phyloP scores from a whole-genome alignment of 345 rosid species.

The Bruguiera gymnorhiza region DNA sequence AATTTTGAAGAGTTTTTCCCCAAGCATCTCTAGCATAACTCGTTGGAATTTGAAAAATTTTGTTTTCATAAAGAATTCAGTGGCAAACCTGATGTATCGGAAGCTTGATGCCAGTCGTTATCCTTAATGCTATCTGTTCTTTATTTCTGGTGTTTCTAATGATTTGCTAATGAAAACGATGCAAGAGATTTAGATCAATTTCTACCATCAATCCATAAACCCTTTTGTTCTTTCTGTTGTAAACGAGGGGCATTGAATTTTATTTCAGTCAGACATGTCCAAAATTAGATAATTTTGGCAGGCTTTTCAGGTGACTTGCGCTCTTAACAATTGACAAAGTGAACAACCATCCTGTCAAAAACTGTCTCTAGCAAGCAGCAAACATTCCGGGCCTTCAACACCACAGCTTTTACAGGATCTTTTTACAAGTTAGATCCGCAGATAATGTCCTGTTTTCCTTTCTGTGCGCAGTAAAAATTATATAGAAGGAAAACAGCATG shows the following conservation, averaged over 20 bases:
- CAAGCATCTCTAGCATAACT: neutral
- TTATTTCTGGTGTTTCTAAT: neutral
- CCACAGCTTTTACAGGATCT: no score
- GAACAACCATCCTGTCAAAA: no score
- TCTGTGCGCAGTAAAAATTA: no score
- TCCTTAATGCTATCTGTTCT: no score
- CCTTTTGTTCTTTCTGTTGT: neutral
- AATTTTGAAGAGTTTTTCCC: slow-evolving; percentile 15
- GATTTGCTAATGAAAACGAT: no score
- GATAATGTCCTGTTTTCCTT: no score
- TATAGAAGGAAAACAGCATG: no score
- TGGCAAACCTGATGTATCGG: neutral
- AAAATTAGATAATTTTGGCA: neutral
- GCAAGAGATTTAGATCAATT: neutral
- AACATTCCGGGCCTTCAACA: no score
- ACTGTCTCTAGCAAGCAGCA: no score
- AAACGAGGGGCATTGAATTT: no score
- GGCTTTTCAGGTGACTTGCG: neutral
- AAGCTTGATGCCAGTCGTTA: neutral
- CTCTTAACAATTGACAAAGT: no score
- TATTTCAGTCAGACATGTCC: neutral
- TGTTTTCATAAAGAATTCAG: neutral
- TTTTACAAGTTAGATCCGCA: no score
- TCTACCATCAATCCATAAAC: neutral
- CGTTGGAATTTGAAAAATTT: slow-evolving; percentile 2